Conservation (phyloP, 257 asterid species). For the Nicotiana noctiflora region DNA sequence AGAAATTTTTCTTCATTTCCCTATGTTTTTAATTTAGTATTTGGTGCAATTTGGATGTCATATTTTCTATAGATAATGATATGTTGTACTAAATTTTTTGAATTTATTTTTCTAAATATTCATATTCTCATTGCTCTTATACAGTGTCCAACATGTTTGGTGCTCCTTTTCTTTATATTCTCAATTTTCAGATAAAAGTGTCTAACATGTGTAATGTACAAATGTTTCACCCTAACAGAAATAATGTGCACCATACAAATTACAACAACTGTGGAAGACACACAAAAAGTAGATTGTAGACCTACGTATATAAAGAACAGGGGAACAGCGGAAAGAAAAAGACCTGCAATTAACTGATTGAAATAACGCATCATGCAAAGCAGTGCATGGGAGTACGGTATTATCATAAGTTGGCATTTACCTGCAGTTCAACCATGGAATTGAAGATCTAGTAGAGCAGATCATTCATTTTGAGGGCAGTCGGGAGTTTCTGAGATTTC, state of each 20-base stretch:
- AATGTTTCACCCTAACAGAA: background rate
- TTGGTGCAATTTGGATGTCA: background rate
- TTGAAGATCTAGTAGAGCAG: conserved; percentile 1
- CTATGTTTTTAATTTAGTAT: background rate
- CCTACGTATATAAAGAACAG: background rate
- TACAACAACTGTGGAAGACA: background rate
- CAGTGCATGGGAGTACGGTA: background rate
- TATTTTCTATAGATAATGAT: background rate
- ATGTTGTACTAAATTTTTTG: background rate
- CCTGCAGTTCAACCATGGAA: conserved; percentile 9
- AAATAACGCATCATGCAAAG: background rate
- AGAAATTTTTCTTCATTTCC: background rate
- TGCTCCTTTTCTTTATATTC: background rate
- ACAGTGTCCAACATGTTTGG: background rate
- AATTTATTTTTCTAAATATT: background rate
- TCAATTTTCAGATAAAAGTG: background rate
- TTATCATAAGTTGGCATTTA: background rate
- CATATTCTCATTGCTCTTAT: background rate
- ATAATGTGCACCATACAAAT: background rate
- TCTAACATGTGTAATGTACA: background rate
- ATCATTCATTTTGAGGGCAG: conserved; percentile 19
- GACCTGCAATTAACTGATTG: background rate
- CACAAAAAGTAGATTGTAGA: background rate
- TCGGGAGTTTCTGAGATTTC: conserved; percentile 16
- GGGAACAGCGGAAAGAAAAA: background rate